Conservation (phyloP, 805 yeast species). For the Ogataea methylovora region DNA sequence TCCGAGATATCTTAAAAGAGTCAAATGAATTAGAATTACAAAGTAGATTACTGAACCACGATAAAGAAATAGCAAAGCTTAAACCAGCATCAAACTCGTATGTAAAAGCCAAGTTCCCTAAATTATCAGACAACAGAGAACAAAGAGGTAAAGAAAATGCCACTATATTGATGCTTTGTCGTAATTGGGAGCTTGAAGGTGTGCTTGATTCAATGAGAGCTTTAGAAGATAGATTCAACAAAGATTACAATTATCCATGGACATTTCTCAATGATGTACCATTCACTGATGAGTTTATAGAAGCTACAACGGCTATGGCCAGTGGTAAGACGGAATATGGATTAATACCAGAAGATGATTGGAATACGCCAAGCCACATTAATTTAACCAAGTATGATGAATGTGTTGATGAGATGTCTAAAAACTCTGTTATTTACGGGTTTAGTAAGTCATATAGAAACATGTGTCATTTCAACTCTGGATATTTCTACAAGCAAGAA, state of each 20-base stretch:
- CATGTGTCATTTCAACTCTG: constrained; percentile 94
- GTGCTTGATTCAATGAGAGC: constrained; percentile 73
- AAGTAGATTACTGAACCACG: background rate
- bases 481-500: constrained; percentile 78
- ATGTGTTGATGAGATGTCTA: constrained; percentile 35
- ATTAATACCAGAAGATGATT: constrained; percentile 55
- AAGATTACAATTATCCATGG: constrained; percentile 65
- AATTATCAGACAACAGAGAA: constrained; percentile 6
- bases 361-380: constrained; percentile 73
- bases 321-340: constrained; percentile 65
- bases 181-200: constrained; percentile 71
- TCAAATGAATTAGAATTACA: too few relatives aligned
- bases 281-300: constrained; percentile 55
- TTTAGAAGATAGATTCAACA: constrained; percentile 68
- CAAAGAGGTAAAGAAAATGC: constrained; percentile 64
- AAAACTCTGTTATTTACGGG: constrained; percentile 54
- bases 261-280: constrained; percentile 71
- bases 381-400: constrained; percentile 48
- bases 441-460: constrained; percentile 67
- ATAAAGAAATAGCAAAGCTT: constrained; percentile 12
- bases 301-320: constrained; percentile 53
- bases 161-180: constrained; percentile 76
- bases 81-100: constrained; percentile 35
- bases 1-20: too few relatives aligned
- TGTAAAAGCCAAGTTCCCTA: constrained; percentile 20